Conservation (phyloP, 345 rosid species). For the Lepidium africanum region DNA sequence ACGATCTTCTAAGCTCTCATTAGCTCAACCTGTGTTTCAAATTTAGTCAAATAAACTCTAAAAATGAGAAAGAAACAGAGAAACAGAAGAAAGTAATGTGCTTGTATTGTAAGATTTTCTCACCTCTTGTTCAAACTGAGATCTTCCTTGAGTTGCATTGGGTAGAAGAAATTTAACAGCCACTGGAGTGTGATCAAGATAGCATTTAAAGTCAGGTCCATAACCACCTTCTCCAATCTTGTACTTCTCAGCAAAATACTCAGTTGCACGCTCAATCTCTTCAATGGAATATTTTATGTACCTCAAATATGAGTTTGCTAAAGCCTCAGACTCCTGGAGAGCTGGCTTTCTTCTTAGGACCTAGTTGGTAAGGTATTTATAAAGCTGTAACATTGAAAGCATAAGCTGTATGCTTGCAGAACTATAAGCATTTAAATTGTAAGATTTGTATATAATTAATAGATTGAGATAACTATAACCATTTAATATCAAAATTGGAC, state of each 20-base stretch:
- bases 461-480: no score
- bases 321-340: slow-evolving; percentile 52
- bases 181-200: slow-evolving; percentile 79
- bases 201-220: slow-evolving; percentile 79
- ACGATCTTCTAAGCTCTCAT: slow-evolving; percentile 89
- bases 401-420: no score
- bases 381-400: no score
- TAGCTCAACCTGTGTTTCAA: slow-evolving; percentile 56
- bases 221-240: slow-evolving; percentile 98
- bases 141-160: slow-evolving; percentile 92
- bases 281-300: slow-evolving; percentile 77
- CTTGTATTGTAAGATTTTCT: background rate
- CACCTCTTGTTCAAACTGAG: slow-evolving; percentile 95
- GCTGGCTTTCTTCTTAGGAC: slow-evolving; percentile 59
- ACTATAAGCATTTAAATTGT: no score
- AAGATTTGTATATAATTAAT: no score
- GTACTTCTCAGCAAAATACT: slow-evolving; percentile 48
- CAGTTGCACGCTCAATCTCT: slow-evolving; percentile 75
- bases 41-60: background rate
- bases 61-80: background rate
- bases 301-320: slow-evolving; percentile 46
- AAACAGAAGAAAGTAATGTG: background rate
- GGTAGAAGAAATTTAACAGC: slow-evolving; percentile 90
- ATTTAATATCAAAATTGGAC: no score
- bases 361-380: no score